Base-by-base conservation (phyloP, 257 asterid species). In the Petrea volubilis region DNA sequence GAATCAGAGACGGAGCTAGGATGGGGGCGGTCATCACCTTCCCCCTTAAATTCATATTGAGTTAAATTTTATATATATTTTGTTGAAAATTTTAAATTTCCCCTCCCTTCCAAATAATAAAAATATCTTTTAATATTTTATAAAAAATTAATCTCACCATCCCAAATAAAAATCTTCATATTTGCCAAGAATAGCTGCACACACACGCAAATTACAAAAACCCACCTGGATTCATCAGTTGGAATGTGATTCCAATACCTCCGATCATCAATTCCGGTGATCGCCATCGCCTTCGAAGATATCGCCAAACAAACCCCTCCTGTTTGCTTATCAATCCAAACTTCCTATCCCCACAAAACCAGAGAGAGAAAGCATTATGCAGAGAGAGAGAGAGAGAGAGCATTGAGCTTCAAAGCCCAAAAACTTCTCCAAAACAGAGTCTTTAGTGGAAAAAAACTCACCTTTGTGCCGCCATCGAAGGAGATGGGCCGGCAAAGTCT, bases 201-300 rank as follows among this genome's bases (percentile, higher is more conserved):
- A 53, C 67, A 50, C 38, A 41, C 20, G 31, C 23, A 7, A 14
- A 15, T 15, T 33, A 38, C 41, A 53, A 63, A 27, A 47, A 75
- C 82, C 18, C 64, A 92, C 96, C 98, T 88, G 15, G 98, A 92
- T 75, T 92, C 95, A 29, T 82, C 84, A 6, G 87, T 86, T 1
- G 80, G 73, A 73, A 87, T 84, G 72, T 85, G 85, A 82, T 81
- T 93, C 98, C 98, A 93, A 72, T 93, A 93, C 58, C 98, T 77
- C 68, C 98, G 87, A 81, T 92, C 98, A 77, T 90, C 96, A 2
- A 92, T 92, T 38, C 97, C 97, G 1, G 96, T 92, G 3, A 92
- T 93, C 62, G 84, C 2, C 89, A 93, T 74, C 28, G 86, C 95
- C 83, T 87, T 88, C 4, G 91, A 88, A 50, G 97, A 90, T 40